These are phyloP conservation scores for Choanephora cucurbitarum DNA, from an alignment of 371 early-diverging fungal species.

Conservation along the genomic window DNA sequence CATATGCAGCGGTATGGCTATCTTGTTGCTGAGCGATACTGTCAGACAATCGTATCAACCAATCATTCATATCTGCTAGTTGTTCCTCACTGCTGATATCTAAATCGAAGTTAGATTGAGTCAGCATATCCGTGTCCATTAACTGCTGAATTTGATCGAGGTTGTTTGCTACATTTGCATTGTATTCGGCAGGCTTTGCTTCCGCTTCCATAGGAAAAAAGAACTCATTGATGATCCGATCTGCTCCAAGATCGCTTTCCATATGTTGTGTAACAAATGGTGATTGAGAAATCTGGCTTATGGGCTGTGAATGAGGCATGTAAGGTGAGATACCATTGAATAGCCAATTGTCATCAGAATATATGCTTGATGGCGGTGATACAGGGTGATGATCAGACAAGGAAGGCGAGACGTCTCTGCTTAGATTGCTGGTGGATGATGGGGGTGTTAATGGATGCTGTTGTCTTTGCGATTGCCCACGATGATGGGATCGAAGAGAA, in stretches of 20 bases:
- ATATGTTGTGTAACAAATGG: conserved; percentile 16
- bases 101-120: conserved; percentile 23
- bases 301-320: conserved; percentile 3
- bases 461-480: conserved; percentile 1
- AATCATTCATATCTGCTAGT: conserved; percentile 23
- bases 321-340: conserved; percentile 13
- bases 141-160: conserved; percentile 24
- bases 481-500: conserved; percentile 18
- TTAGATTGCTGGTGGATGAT: conserved; percentile 11
- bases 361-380: conserved; percentile 28
- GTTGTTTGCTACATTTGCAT: conserved; percentile 15
- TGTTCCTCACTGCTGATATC: conserved; percentile 27
- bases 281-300: conserved; percentile 3
- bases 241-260: conserved; percentile 5
- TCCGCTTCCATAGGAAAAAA: conserved; percentile 27
- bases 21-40: conserved; percentile 11
- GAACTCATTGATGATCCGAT: conserved; percentile 20
- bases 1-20: conserved; percentile 8
- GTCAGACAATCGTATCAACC: conserved; percentile 26
- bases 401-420: conserved; percentile 24
- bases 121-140: conserved; percentile 20
- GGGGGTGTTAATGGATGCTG: conserved; percentile 27
- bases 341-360: conserved; percentile 30
- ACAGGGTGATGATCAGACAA: conserved; percentile 25
- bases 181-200: conserved; percentile 16